These are phyloP conservation scores for Fennellomyces sp. DNA, from an alignment of 371 early-diverging fungal genomes.

Conservation along the genomic window DNA sequence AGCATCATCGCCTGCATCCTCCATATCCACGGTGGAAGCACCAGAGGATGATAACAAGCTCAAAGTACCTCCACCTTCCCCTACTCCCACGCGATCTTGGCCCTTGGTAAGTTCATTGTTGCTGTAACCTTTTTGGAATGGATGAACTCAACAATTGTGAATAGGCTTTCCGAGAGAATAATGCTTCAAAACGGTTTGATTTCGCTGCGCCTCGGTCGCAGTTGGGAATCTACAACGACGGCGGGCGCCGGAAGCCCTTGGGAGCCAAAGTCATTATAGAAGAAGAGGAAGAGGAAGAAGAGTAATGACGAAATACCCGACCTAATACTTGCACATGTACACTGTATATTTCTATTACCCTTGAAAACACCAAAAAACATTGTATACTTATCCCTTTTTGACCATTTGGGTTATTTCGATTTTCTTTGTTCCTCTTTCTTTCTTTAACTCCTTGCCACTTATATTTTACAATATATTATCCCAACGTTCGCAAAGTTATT, in stretches of 20 bases:
- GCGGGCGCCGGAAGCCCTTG: conserved; percentile 19
- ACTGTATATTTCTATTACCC: conserved; percentile 1
- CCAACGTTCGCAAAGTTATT: no score
- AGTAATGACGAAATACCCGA: conserved; percentile 5
- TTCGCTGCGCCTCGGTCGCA: conserved; percentile 19
- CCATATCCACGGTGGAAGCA: conserved; percentile 4
- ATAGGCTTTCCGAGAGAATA: conserved; percentile 15
- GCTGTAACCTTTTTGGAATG: background rate
- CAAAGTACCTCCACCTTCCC: conserved; percentile 6
- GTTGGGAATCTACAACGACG: conserved; percentile 11
- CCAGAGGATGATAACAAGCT: conserved; percentile 7
- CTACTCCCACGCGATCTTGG: conserved; percentile 17
- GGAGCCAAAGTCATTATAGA: conserved; percentile 20
- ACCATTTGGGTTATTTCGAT: conserved; percentile 1
- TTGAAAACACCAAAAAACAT: background rate
- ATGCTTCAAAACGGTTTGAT: conserved; percentile 9
- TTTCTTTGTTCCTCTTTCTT: background rate
- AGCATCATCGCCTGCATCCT: conserved; percentile 7
- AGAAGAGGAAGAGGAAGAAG: conserved; percentile 18
- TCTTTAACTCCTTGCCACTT: background rate
- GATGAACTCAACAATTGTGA: background rate
- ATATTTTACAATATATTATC: no score
- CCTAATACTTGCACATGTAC: background rate
- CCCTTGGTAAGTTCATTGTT: conserved; percentile 12
- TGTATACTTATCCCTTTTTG: no score